A percentile compares a stretch with the other conserved stretches of the same genome.
phyloP scores from a whole-genome alignment of 2,329 filamentous ascomycete species.

The Diaporthe helianthi region DNA sequence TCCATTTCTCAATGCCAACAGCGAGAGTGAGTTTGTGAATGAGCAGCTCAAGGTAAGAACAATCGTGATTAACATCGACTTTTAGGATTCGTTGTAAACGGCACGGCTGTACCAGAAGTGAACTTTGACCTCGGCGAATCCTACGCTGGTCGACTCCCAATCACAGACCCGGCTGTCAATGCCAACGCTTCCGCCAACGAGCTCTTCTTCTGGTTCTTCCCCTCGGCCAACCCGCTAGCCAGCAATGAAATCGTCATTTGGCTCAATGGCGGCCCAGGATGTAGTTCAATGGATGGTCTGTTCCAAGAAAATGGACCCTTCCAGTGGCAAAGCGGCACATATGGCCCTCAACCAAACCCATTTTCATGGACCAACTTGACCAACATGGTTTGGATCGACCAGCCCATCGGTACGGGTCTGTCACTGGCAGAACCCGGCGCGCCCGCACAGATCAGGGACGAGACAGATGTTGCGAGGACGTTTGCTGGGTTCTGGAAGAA shows the following conservation, averaged over 20 bases:
- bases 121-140: conserved; percentile 72
- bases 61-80: not conserved
- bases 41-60: not conserved
- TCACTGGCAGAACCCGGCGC: conserved; percentile 58
- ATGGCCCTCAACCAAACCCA: conserved; percentile 64
- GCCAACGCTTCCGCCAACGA: conserved; percentile 41
- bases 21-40: not conserved
- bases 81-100: conserved; percentile 70
- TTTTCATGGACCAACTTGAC: conserved; percentile 75
- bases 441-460: conserved; percentile 64
- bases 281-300: conserved; percentile 67
- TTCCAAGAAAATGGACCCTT: conserved; percentile 78
- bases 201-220: conserved; percentile 74
- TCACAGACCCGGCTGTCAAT: conserved; percentile 47
- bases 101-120: conserved; percentile 70
- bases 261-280: conserved; percentile 64
- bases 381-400: conserved; percentile 77
- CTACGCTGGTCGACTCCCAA: conserved; percentile 67
- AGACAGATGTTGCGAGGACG: conserved; percentile 69
- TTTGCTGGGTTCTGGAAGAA: conserved; percentile 79
- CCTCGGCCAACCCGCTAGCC: conserved; percentile 56
- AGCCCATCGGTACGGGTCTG: conserved; percentile 69
- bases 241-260: conserved; percentile 69
- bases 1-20: not conserved
- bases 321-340: conserved; percentile 70